Evolutionary conservation across 2,329 filamentous ascomycete genomes (phyloP), one percentile per base, ranked within the genome.

Genomic region (Pestalotiopsis sp.): DNA sequence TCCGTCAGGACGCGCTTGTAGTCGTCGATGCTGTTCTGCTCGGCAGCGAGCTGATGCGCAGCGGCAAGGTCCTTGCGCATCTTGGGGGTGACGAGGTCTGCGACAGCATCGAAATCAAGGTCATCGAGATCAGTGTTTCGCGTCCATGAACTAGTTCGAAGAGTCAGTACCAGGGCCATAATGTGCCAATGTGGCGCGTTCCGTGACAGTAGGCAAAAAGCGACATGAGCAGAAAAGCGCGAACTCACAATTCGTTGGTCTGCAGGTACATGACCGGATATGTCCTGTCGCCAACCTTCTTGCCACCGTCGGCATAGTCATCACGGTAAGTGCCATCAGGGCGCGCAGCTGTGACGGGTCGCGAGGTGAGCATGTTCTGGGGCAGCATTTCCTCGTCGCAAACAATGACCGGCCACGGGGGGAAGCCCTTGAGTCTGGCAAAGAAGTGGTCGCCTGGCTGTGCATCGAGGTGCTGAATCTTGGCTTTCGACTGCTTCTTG

Each of bases 351-450:
- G 93, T 94, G 66, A 97, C 93, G 9, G 95, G 96, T 70, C 96
- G 92, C 60, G 88, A 88, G 75, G 87, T 92, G 67, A 97, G 82
- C 27, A 99, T 87, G 14, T 87, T 90, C 68, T 90, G 86, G 2
- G 96, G 95, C 23, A 99, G 90, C 91, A 99, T 98, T 71, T 92
- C 91, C 80, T 99, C 95, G 78, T 97, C 94, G 79, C 93, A 96
- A 74, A 99, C 90, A 77, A 99, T 93, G 67, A 94, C 92, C 17
- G 96, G 96, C 96, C 96, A 99, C 52, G 93, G 91, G 39, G 96
- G 93, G 81, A 93, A 97, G 69, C 95, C 96, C 86, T 97, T 97
- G 81, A 99, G 90, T 80, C 95, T 93, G 72, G 97, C 94, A 77
- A 97, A 91, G 82, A 92, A 98, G 81, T 95, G 92, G 76, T 98